These are phyloP conservation scores for Neurospora sp. DNA, from an alignment of 495 filamentous ascomycete species.

Conservation along the genomic window DNA sequence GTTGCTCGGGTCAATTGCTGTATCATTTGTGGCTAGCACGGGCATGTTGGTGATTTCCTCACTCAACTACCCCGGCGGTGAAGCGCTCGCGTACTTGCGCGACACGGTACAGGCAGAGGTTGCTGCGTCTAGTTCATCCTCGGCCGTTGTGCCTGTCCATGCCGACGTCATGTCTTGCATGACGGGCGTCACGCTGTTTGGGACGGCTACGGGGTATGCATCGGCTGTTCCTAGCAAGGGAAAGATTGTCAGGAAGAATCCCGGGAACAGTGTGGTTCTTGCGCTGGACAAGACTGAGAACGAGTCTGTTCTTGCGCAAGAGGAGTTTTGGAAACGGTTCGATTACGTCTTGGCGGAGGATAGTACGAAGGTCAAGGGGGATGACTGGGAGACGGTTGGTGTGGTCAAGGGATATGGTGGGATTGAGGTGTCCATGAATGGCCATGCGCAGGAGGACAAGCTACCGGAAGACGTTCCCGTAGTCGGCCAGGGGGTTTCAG, in stretches of 20 bases:
- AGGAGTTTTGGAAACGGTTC: slow-evolving; percentile 70
- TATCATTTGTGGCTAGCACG: slow-evolving; percentile 47
- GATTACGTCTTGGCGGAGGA: slow-evolving; percentile 73
- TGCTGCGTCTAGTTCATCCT: slow-evolving; percentile 16
- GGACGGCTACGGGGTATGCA: slow-evolving; percentile 21
- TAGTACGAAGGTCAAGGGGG: slow-evolving; percentile 41
- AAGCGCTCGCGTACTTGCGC: slow-evolving; percentile 51
- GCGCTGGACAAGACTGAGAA: slow-evolving; percentile 57
- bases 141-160: slow-evolving; percentile 45
- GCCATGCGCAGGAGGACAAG: background rate
- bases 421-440: slow-evolving; percentile 50
- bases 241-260: background rate
- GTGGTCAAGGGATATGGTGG: slow-evolving; percentile 64
- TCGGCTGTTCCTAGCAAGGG: slow-evolving; percentile 1
- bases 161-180: slow-evolving; percentile 85
- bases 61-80: slow-evolving; percentile 83
- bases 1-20: slow-evolving; percentile 47
- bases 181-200: slow-evolving; percentile 87
- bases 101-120: slow-evolving; percentile 30
- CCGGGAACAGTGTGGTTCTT: slow-evolving; percentile 16
- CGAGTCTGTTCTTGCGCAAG: slow-evolving; percentile 40
- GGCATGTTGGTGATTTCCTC: slow-evolving; percentile 61
- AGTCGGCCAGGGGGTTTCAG: slow-evolving; percentile 23
- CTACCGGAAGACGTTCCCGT: slow-evolving; percentile 18
- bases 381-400: slow-evolving; percentile 62